phyloP scores from a whole-genome alignment of 192 early-diverging fungal genomes.

The Umbelopsis vinacea region DNA sequence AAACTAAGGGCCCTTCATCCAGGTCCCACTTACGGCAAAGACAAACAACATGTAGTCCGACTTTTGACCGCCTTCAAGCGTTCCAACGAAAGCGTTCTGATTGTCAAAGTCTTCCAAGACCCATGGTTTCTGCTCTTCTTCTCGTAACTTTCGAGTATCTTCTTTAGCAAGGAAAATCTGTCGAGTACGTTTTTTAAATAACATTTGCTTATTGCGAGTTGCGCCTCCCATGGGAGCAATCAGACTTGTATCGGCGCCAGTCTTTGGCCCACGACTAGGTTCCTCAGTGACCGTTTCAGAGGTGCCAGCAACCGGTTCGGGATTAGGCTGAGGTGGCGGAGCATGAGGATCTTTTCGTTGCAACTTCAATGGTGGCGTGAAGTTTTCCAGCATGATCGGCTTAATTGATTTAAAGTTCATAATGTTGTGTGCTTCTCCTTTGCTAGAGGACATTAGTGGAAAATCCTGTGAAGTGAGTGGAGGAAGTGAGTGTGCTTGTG shows the following conservation, averaged over 20 bases:
- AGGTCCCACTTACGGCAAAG: slow-evolving; percentile 42
- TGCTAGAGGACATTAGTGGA: slow-evolving; percentile 61
- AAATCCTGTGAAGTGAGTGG: slow-evolving; percentile 60
- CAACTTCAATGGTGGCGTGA: slow-evolving; percentile 64
- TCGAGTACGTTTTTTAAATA: slow-evolving; percentile 82
- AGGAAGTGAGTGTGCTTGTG: slow-evolving; percentile 27
- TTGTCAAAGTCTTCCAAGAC: slow-evolving; percentile 77
- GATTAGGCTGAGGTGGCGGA: slow-evolving; percentile 7
- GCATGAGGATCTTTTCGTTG: slow-evolving; percentile 47
- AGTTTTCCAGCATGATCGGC: slow-evolving; percentile 53
- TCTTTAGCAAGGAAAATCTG: slow-evolving; percentile 80
- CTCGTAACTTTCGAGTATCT: slow-evolving; percentile 69
- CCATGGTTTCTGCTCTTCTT: slow-evolving; percentile 78
- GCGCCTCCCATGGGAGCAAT: slow-evolving; percentile 80
- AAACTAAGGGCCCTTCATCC: neutral
- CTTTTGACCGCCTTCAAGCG: slow-evolving; percentile 71
- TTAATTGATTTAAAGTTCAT: slow-evolving; percentile 68
- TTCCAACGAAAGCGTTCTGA: slow-evolving; percentile 67
- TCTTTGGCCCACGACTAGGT: slow-evolving; percentile 39
- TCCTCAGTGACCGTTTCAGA: slow-evolving; percentile 5
- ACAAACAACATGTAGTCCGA: slow-evolving; percentile 77
- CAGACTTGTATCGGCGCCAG: slow-evolving; percentile 61
- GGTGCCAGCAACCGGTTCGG: neutral
- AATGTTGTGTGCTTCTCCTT: slow-evolving; percentile 61
- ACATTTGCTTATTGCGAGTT: slow-evolving; percentile 73